These are phyloP conservation scores for Aspergillus candidus DNA, from an alignment of 2,329 filamentous ascomycete genomes.

Conservation along the genomic window DNA sequence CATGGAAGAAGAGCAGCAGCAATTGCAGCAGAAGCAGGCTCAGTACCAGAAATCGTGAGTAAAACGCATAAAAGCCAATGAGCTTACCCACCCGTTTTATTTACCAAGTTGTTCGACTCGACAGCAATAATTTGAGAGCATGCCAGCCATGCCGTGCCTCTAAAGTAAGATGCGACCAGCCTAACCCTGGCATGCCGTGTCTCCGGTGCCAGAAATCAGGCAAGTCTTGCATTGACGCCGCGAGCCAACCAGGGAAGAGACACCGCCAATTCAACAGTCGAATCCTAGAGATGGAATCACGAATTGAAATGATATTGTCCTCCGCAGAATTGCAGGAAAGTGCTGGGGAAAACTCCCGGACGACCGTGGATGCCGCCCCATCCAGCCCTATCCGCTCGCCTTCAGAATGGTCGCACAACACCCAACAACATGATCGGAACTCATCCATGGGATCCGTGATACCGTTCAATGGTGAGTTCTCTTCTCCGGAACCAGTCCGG, in stretches of 20 bases:
- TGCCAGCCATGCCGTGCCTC: background rate
- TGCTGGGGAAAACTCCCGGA: background rate
- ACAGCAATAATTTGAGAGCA: background rate
- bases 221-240: background rate
- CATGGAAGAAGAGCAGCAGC: no score
- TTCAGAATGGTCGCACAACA: background rate
- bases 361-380: no score
- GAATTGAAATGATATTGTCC: background rate
- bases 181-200: background rate
- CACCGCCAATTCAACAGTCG: background rate
- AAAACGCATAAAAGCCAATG: no score
- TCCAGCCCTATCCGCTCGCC: background rate
- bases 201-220: background rate
- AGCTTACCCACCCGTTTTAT: no score
- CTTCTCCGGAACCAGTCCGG: no score
- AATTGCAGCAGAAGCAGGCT: no score
- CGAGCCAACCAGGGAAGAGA: background rate
- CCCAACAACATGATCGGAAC: background rate
- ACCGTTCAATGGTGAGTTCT: background rate
- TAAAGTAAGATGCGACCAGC: background rate
- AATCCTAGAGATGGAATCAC: background rate
- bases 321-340: background rate
- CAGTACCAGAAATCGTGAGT: no score
- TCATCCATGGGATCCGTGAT: no score
- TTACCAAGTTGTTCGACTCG: no score